These are phyloP conservation scores for Fusarium domesticum DNA, from an alignment of 2,329 filamentous ascomycete genomes.

Conservation along the genomic window DNA sequence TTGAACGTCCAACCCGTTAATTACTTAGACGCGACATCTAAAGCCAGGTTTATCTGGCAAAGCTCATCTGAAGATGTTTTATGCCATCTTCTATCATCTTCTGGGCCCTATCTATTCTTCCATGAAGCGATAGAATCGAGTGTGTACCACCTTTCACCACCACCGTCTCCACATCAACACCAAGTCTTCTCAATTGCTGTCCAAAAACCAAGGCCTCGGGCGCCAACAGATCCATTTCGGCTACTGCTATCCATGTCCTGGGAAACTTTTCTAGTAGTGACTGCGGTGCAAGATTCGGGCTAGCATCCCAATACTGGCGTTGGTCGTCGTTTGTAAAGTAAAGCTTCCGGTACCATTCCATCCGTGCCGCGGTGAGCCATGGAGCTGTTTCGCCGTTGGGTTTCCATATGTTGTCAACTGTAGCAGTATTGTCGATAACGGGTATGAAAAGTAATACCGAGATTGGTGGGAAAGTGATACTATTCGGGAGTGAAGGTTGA, in stretches of 20 bases:
- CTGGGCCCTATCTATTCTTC: constrained; percentile 22
- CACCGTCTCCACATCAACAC: constrained; percentile 17
- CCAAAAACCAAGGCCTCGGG: constrained; percentile 32
- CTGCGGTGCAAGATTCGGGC: constrained; percentile 30
- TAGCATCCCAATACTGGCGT: constrained; percentile 31
- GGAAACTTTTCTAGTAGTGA: constrained; percentile 28
- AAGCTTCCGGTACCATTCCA: constrained; percentile 38
- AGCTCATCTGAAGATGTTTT: constrained; percentile 18
- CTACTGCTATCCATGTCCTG: constrained; percentile 31
- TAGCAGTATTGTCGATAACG: constrained; percentile 37
- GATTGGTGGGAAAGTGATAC: constrained; percentile 2
- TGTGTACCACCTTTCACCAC: constrained; percentile 25
- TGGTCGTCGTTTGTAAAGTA: constrained; percentile 30
- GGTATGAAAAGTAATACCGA: constrained; percentile 30
- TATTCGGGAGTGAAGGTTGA: constrained; percentile 12
- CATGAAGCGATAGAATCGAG: constrained; percentile 28
- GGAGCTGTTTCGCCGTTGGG: constrained; percentile 29
- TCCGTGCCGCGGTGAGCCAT: constrained; percentile 34
- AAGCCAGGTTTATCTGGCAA: too few species aligned
- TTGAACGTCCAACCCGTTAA: too few species aligned
- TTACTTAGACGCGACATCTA: too few species aligned
- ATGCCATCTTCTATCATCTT: constrained; percentile 25
- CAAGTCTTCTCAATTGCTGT: constrained; percentile 23
- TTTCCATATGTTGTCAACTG: constrained; percentile 23
- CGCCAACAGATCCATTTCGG: constrained; percentile 35